Base-by-base conservation (phyloP, 2,329 filamentous ascomycete species). In the Colletotrichum sp. region DNA sequence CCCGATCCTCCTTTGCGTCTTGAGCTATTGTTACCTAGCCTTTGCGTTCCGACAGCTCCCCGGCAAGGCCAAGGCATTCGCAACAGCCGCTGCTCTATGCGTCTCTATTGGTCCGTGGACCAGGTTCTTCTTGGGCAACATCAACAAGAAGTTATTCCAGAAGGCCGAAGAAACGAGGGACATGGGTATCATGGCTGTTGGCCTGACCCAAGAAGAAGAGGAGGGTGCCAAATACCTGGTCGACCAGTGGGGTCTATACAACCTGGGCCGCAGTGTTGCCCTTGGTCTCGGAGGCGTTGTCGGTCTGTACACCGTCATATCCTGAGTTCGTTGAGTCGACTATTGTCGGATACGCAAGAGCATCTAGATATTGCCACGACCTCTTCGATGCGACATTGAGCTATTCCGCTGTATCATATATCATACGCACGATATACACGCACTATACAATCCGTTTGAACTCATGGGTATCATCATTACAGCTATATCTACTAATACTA, bases 241-340 rank as follows among this genome's bases (percentile, higher is more conserved):
- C 48, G 90, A 92, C 78, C 84, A 83, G 73, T 93, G 91, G 91
- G 90, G 85, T 5, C 82, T 85, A 66, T 79, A 91, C 78, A 91
- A 91, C 78, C 77, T 92, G 43, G 86, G 82, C 8, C 80, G 88
- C 21, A 83, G 84, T 3, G 70, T 83, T 9, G 78, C 88, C 55
- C 68, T 79, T 32, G 56, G 73, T 38, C 76, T 77, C 30, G 78
- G 75, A 58, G 78, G 80, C 5, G 78, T 80, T 1, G 70, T 83
- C 28, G 84, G 83, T n/a, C 72, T 81, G 52, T 81, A 78, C 73
- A 79, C 80, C 48, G 77, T 80, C 24, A 64, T 82, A 62, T 79
- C 18, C 8, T 78, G 64, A 76, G 24, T 3, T 8, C 18, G 7
- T 21, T 15, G 6, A 30, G 28, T 61, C 34, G 10, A 36, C 34